Evolutionary conservation across 768 basidiomycete genomes (phyloP).

Genomic region (Hebeloma cylindrosporum): DNA sequence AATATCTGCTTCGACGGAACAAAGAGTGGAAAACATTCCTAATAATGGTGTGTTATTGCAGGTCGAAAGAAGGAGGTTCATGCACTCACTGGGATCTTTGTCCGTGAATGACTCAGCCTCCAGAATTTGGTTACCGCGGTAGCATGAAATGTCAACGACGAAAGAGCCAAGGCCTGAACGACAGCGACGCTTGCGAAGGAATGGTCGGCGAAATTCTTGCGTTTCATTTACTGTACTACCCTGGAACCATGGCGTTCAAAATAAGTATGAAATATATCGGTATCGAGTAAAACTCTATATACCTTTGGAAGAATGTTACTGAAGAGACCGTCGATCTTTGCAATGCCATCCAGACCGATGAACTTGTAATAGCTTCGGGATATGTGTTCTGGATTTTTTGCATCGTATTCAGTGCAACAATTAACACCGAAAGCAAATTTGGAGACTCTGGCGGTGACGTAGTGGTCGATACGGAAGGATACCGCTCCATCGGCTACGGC

Average conservation of each 20-base stretch:
- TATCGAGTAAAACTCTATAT: not conserved
- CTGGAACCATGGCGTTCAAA: constrained; percentile 20
- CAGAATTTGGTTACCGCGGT: constrained; percentile 9
- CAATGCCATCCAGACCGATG: constrained; percentile 31
- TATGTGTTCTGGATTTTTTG: constrained; percentile 38
- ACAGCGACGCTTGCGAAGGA: constrained; percentile 18
- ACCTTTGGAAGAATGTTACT: constrained; percentile 39
- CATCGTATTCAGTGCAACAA: constrained; percentile 25
- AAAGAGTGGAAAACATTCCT: constrained; percentile 18
- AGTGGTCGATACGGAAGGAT: constrained; percentile 23
- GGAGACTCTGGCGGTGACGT: constrained; percentile 20
- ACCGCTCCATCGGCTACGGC: constrained; percentile 27
- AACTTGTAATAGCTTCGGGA: constrained; percentile 27
- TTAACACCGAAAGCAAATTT: constrained; percentile 27
- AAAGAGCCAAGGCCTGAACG: constrained; percentile 10
- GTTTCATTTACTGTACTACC: constrained; percentile 39
- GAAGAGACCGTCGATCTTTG: constrained; percentile 35
- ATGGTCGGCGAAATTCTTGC: constrained; percentile 39
- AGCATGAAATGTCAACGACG: constrained; percentile 21
- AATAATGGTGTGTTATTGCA: not conserved
- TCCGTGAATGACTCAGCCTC: constrained; percentile 2
- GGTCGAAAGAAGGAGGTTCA: not conserved
- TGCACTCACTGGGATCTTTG: constrained; percentile 5
- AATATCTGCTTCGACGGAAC: constrained; percentile 19
- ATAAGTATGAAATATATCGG: not conserved